phyloP scores from a whole-genome alignment of 805 yeast species.

The Zygotorulaspora danielsina region DNA sequence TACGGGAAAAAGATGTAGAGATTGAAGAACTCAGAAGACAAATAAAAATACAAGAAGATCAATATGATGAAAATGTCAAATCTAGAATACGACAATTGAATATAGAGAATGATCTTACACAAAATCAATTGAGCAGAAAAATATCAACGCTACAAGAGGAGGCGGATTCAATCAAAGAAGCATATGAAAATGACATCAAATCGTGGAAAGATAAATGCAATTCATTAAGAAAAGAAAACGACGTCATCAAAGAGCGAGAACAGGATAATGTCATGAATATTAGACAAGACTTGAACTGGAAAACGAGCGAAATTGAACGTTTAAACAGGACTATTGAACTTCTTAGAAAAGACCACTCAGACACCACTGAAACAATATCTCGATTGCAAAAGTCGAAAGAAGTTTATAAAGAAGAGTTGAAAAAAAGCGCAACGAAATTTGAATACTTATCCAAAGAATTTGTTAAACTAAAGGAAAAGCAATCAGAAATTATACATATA shows the following conservation, averaged over 20 bases:
- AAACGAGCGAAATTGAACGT: slow-evolving; percentile 16
- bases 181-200: slow-evolving; percentile 17
- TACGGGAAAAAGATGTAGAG: slow-evolving; percentile 19
- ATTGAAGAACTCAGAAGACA: slow-evolving; percentile 14
- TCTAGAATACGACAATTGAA: slow-evolving; percentile 13
- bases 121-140: slow-evolving; percentile 16
- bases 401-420: slow-evolving; percentile 32
- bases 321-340: slow-evolving; percentile 14
- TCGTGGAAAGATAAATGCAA: slow-evolving; percentile 18
- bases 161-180: slow-evolving; percentile 15
- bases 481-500: slow-evolving; percentile 2
- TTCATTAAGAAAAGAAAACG: slow-evolving; percentile 19
- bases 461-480: slow-evolving; percentile 17
- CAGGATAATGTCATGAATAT: slow-evolving; percentile 13
- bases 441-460: slow-evolving; percentile 27
- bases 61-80: slow-evolving; percentile 7
- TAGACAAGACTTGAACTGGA: slow-evolving; percentile 11
- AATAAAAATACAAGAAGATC: slow-evolving; percentile 5
- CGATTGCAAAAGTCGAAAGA: slow-evolving; percentile 26
- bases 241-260: slow-evolving; percentile 14
- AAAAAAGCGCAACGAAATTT: slow-evolving; percentile 31
- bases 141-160: slow-evolving; percentile 19
- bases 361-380: slow-evolving; percentile 22
- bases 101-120: slow-evolving; percentile 14
- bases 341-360: slow-evolving; percentile 11